Percentiles rank a stretch among this genome's conserved stretches.
Evolutionary conservation across 75 land plant species (phyloP).

Genomic region (Larix kaempferi): DNA sequence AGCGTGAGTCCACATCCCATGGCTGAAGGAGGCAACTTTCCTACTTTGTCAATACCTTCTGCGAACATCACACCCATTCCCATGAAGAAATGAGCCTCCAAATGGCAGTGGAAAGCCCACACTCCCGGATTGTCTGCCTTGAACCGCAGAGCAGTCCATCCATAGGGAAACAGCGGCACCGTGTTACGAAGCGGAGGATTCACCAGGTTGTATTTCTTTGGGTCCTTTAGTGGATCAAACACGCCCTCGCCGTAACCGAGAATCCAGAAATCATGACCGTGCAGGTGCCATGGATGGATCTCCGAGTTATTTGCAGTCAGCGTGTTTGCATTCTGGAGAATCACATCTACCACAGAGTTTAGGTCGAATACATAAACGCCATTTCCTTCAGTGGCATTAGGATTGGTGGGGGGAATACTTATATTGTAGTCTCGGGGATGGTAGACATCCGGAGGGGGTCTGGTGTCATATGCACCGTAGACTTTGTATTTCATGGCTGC

Average conservation of each 20-base stretch:
- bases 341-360: constrained; percentile 29
- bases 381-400: not conserved
- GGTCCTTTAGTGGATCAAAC: constrained; percentile 7
- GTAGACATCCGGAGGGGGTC: constrained; percentile 12
- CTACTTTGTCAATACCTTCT: constrained; percentile 53
- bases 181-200: constrained; percentile 70
- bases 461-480: constrained; percentile 14
- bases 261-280: constrained; percentile 96
- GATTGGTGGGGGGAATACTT: not conserved
- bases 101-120: constrained; percentile 84
- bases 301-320: constrained; percentile 49
- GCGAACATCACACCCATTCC: constrained; percentile 92
- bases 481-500: constrained; percentile 52
- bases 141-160: constrained; percentile 84
- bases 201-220: constrained; percentile 73
- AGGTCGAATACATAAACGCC: too few relatives aligned
- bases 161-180: constrained; percentile 71
- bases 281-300: constrained; percentile 98
- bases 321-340: constrained; percentile 80
- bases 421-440: not conserved
- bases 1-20: constrained; percentile 69
- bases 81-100: constrained; percentile 79
- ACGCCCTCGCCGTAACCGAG: constrained; percentile 23
- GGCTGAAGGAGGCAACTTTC: constrained; percentile 41
- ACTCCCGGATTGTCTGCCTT: constrained; percentile 78